Base-by-base conservation (phyloP, 805 yeast species). In the Millerago galiae region DNA sequence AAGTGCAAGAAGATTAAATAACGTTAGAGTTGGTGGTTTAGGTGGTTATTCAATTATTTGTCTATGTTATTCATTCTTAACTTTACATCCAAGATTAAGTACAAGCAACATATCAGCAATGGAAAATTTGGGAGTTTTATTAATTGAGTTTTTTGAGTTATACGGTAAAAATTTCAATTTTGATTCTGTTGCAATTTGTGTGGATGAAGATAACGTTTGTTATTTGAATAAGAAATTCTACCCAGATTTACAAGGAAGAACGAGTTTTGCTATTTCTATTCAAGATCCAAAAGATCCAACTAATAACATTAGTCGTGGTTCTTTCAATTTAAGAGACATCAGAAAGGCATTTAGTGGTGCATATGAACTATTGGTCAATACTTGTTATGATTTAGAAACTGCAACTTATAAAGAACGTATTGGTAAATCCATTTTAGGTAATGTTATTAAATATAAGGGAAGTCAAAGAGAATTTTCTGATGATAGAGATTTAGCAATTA, bases 1-100 rank as follows among this genome's bases (percentile, higher is more conserved):
- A 38, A 70, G 88, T 27, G 79, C 87, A 2, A 70, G 97, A 54
- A 77, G 73, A 44, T 67, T 90, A 47, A 88, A 89, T 55, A 83
- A 86, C 49, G 98, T 91, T 13, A 95, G 84, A 53, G 80, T 81
- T 17, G 99, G 99, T 40, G 98, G 98, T 0, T 66, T 91, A 6
- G 98, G 99, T 34, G 98, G 98, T 0, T 91, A 83, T 59, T 79
- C 96, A 8, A 85, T 87, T n/a, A 87, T 90, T 35, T 89, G 96
- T 54, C 56, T 93, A 57, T 88, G 84, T 14, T 81, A 80, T 53
- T 79, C 91, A 14, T 89, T 90, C 56, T 62, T 90, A 47, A 74
- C 70, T 51, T 66, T 84, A 48, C 98, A 91, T 59, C 96, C 96
- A 13, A 71, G 89, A 50, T 57, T 88, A 11, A 59, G 81, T 2